A percentile compares a stretch with the other conserved stretches of the same genome.
These are phyloP conservation scores for Pleurotus tuber-regium DNA, from an alignment of 768 basidiomycete genomes.

Conservation along the genomic window DNA sequence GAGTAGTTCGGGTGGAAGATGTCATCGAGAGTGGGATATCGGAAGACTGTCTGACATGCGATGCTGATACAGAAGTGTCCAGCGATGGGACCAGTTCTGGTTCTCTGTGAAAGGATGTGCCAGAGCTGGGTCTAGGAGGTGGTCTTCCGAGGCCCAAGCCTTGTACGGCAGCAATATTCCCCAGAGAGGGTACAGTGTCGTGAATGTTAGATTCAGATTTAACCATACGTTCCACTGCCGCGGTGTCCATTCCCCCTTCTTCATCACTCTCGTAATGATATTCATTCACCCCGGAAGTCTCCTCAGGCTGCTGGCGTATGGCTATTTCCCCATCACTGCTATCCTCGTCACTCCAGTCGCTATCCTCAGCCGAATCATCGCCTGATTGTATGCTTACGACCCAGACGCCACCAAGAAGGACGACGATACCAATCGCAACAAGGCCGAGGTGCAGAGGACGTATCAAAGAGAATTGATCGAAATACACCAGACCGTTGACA, in stretches of 20 bases:
- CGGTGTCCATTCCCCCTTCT: neutral
- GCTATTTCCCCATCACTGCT: slow-evolving; percentile 29
- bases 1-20: neutral
- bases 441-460: slow-evolving; percentile 66
- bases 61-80: neutral
- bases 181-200: neutral
- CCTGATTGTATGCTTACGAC: slow-evolving; percentile 78
- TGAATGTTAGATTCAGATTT: neutral
- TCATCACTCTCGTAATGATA: neutral
- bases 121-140: neutral
- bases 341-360: slow-evolving; percentile 46
- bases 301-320: slow-evolving; percentile 22
- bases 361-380: slow-evolving; percentile 47
- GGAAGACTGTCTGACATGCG: neutral
- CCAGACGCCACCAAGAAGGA: slow-evolving; percentile 88
- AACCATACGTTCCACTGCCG: neutral
- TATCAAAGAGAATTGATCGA: slow-evolving; percentile 78
- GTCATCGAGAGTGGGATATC: neutral
- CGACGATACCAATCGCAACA: slow-evolving; percentile 70
- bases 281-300: neutral
- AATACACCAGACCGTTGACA: slow-evolving; percentile 87
- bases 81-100: neutral
- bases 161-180: neutral
- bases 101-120: neutral
- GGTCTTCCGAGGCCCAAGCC: neutral